Conservation (phyloP, 441 rosid genomes). For the Biscutella laevigata region DNA sequence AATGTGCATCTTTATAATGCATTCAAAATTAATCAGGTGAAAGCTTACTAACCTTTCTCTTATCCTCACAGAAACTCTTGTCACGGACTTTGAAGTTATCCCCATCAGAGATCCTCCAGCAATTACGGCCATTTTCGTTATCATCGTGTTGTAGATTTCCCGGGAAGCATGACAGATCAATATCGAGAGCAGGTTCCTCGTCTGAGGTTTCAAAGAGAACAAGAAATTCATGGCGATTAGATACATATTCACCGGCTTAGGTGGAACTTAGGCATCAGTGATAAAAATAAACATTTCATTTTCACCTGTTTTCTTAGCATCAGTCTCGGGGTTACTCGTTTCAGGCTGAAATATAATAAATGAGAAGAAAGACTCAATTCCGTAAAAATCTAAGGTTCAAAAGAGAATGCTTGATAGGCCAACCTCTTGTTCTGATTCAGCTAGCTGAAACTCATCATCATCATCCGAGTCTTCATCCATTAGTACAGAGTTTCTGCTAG, state of each 20-base stretch:
- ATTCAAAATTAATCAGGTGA: slow-evolving; percentile 8
- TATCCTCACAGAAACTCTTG: slow-evolving; percentile 78
- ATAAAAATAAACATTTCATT: slow-evolving; percentile 2
- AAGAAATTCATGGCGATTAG: slow-evolving; percentile 8
- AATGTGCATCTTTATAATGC: not conserved
- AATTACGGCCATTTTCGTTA: slow-evolving; percentile 74
- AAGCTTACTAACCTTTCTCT: slow-evolving; percentile 54
- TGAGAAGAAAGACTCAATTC: slow-evolving; percentile 5
- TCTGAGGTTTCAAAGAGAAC: slow-evolving; percentile 39
- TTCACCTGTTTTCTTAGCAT: slow-evolving; percentile 61
- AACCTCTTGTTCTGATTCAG: slow-evolving; percentile 92
- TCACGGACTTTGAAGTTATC: slow-evolving; percentile 94
- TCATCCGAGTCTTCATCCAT: slow-evolving; percentile 93
- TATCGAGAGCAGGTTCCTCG: slow-evolving; percentile 62
- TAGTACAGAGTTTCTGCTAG: slow-evolving; percentile 57
- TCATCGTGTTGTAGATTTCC: slow-evolving; percentile 88
- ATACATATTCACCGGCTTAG: not conserved
- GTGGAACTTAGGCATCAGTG: not conserved
- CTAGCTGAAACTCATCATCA: slow-evolving; percentile 86
- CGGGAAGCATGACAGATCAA: slow-evolving; percentile 78
- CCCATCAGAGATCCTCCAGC: slow-evolving; percentile 88
- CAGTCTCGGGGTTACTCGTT: slow-evolving; percentile 40
- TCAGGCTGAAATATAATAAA: slow-evolving; percentile 39
- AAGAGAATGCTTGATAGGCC: slow-evolving; percentile 10
- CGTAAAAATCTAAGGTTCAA: not conserved